A percentile compares a stretch with the other conserved stretches of the same genome.
Conservation (phyloP, 371 early-diverging fungal genomes). For the Mortierella sp. region DNA sequence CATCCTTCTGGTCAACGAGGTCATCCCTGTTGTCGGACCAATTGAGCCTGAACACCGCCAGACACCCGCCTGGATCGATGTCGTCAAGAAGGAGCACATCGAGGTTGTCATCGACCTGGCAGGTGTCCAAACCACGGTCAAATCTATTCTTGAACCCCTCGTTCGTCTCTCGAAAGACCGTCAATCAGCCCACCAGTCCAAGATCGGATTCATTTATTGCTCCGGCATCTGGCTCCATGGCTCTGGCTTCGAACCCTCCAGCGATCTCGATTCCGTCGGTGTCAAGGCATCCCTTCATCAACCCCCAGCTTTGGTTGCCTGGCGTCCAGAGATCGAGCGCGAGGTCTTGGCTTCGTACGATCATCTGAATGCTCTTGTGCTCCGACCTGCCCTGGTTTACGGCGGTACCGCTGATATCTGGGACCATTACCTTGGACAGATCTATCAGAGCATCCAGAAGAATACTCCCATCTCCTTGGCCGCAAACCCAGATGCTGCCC, state of each 20-base stretch:
- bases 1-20: constrained; percentile 44
- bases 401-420: constrained; percentile 32
- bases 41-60: constrained; percentile 21
- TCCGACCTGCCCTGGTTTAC: constrained; percentile 48
- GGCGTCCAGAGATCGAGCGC: constrained; percentile 42
- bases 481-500: constrained; percentile 16
- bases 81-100: constrained; percentile 33
- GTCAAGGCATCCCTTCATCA: constrained; percentile 4
- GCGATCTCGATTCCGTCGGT: constrained; percentile 24
- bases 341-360: constrained; percentile 26
- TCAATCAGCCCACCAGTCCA: constrained; percentile 13
- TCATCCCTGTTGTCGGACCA: constrained; percentile 28
- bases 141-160: constrained; percentile 35
- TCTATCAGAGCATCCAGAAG: constrained; percentile 15
- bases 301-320: constrained; percentile 21
- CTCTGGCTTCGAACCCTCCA: constrained; percentile 15
- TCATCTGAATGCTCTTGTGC: constrained; percentile 32
- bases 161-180: constrained; percentile 41
- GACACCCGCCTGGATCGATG: constrained; percentile 23
- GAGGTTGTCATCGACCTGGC: constrained; percentile 44
- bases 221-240: constrained; percentile 49
- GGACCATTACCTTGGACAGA: constrained; percentile 21
- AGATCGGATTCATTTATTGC: constrained; percentile 30
- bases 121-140: constrained; percentile 13
- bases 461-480: constrained; percentile 12